phyloP scores from a whole-genome alignment of 2,329 filamentous ascomycete species.

The Nannizzia gypsea region DNA sequence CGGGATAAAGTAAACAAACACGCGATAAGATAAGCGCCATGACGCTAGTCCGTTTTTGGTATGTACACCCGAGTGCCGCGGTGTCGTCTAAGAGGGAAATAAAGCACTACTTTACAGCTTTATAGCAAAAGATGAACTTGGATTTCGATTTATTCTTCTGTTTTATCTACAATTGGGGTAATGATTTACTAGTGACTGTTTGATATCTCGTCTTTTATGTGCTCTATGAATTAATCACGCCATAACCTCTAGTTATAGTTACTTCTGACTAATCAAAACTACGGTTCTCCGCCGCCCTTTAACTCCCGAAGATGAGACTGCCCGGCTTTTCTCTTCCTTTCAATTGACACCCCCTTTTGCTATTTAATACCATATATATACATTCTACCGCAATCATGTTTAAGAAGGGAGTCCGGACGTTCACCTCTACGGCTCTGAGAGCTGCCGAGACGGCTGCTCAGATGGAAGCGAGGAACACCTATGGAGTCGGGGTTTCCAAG shows the following conservation, averaged over 20 bases:
- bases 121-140: background rate
- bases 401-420: constrained; percentile 54
- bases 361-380: background rate
- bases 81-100: background rate
- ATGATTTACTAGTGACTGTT: background rate
- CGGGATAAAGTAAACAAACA: constrained; percentile 5
- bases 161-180: background rate
- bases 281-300: background rate
- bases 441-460: constrained; percentile 36
- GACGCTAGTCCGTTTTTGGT: background rate
- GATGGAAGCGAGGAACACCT: constrained; percentile 41
- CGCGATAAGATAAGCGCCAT: constrained; percentile 2
- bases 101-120: background rate
- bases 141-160: background rate
- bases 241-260: background rate
- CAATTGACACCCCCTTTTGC: background rate
- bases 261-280: background rate
- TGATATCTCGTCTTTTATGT: background rate
- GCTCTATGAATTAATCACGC: background rate
- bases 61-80: background rate
- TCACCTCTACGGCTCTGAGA: constrained; percentile 52
- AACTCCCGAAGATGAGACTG: background rate
- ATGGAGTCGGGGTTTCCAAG: constrained; percentile 61
- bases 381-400: constrained; percentile 45
- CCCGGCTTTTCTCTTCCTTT: background rate